These are phyloP conservation scores for Phaeophleospora eucalypticola DNA, from an alignment of 2,329 filamentous ascomycete genomes.

Conservation along the genomic window DNA sequence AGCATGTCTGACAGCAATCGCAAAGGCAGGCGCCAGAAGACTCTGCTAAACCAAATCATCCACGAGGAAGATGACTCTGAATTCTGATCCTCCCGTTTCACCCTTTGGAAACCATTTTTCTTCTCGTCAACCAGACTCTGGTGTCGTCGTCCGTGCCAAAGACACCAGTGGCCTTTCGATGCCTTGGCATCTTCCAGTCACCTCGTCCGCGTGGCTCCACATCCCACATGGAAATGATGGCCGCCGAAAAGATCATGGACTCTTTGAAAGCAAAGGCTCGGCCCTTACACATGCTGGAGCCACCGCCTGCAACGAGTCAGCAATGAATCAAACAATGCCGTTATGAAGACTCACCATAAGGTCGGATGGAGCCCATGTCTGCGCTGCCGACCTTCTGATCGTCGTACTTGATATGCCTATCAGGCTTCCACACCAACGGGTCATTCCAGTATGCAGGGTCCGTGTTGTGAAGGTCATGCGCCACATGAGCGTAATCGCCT, in stretches of 20 bases:
- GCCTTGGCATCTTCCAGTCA: constrained; percentile 50
- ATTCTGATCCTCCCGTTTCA: constrained; percentile 30
- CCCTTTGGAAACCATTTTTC: constrained; percentile 9
- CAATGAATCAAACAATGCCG: not conserved
- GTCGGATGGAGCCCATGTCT: constrained; percentile 43
- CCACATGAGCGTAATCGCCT: constrained; percentile 35
- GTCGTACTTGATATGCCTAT: constrained; percentile 34
- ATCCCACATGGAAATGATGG: constrained; percentile 55
- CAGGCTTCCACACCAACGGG: constrained; percentile 31
- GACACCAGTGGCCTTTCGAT: constrained; percentile 46
- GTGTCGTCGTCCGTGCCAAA: constrained; percentile 51
- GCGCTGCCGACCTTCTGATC: constrained; percentile 25
- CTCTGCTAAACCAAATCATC: constrained; percentile 62
- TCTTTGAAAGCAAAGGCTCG: constrained; percentile 49
- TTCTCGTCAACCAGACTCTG: constrained; percentile 49
- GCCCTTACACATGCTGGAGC: constrained; percentile 47
- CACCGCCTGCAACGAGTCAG: constrained; percentile 37
- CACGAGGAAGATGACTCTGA: constrained; percentile 65
- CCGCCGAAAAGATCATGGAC: constrained; percentile 49
- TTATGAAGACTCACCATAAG: constrained; percentile 36
- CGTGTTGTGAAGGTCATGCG: constrained; percentile 36
- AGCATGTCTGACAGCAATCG: constrained; percentile 28
- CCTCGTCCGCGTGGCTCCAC: constrained; percentile 45
- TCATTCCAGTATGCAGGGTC: constrained; percentile 34
- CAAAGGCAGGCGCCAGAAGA: constrained; percentile 42